Conservation (phyloP, 805 yeast species). For the Candida andamanensis region DNA sequence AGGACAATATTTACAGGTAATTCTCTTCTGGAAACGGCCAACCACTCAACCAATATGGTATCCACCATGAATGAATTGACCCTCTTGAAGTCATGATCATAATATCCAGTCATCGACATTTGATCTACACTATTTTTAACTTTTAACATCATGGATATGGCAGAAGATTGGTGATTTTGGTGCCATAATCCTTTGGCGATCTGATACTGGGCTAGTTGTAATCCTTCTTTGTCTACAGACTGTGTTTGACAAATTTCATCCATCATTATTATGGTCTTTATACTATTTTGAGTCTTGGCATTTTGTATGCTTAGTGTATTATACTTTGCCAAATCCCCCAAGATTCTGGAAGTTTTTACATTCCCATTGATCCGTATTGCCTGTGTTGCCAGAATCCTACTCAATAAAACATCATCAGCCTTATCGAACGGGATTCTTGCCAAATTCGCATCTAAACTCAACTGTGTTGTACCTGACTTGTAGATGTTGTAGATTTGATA, state of each 20-base stretch:
- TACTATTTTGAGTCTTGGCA: conserved; percentile 42
- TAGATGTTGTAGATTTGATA: no score
- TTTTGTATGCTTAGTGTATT: conserved; percentile 35
- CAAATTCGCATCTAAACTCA: no score
- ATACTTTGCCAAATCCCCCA: conserved; percentile 36
- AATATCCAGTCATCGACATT: background rate
- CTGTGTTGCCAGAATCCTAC: conserved; percentile 37
- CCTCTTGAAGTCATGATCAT: conserved; percentile 10
- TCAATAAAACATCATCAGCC: conserved; percentile 38
- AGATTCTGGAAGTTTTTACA: background rate
- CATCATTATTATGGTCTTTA: conserved; percentile 45
- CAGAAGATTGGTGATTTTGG: conserved; percentile 48
- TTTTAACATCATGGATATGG: conserved; percentile 50
- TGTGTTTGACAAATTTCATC: conserved; percentile 28
- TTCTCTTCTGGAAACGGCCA: conserved; percentile 65
- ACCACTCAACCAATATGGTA: conserved; percentile 61
- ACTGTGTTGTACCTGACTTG: no score
- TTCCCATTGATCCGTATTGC: conserved; percentile 14
- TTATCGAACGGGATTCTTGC: conserved; percentile 5
- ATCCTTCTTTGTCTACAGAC: conserved; percentile 7
- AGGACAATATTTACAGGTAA: conserved; percentile 53
- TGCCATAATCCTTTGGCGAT: conserved; percentile 64
- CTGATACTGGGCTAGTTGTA: conserved; percentile 35
- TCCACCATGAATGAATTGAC: conserved; percentile 20
- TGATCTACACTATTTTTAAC: conserved; percentile 6